Evolutionary conservation across 2,329 filamentous ascomycete genomes (phyloP).

Genomic region (Incumbomyces lentus): DNA sequence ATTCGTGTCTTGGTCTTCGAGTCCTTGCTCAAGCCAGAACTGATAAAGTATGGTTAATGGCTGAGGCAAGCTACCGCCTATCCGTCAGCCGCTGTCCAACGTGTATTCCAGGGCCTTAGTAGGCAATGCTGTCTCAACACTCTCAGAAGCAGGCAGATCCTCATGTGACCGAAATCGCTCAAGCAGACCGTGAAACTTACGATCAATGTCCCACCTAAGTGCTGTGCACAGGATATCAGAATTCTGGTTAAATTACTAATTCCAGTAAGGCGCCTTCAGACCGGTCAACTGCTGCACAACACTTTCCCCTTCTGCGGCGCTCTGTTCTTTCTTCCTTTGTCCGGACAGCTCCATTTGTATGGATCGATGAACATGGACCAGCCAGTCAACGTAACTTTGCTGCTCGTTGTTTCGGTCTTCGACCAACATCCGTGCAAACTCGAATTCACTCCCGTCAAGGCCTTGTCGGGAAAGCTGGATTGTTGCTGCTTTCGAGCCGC

Average conservation of each 20-base stretch:
- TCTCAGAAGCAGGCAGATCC: no score
- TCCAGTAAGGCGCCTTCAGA: slow-evolving; percentile 38
- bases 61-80: no score
- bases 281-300: slow-evolving; percentile 36
- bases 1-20: no score
- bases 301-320: slow-evolving; percentile 26
- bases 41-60: no score
- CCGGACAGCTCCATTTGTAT: slow-evolving; percentile 72
- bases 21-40: no score
- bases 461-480: slow-evolving; percentile 88
- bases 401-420: slow-evolving; percentile 97
- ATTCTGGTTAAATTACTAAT: slow-evolving; percentile 5
- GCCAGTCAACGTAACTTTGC: slow-evolving; percentile 96
- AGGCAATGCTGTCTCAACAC: no score
- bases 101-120: no score
- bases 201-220: no score
- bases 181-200: no score
- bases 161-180: no score
- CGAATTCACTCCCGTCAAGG: slow-evolving; percentile 88
- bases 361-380: slow-evolving; percentile 86
- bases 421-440: slow-evolving; percentile 82
- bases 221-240: no score
- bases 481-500: slow-evolving; percentile 78
- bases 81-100: no score
- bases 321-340: slow-evolving; percentile 39